A percentile compares a stretch with the other conserved stretches of the same genome.
Conservation (phyloP, 345 rosid species). For the Populus ilicifolia region DNA sequence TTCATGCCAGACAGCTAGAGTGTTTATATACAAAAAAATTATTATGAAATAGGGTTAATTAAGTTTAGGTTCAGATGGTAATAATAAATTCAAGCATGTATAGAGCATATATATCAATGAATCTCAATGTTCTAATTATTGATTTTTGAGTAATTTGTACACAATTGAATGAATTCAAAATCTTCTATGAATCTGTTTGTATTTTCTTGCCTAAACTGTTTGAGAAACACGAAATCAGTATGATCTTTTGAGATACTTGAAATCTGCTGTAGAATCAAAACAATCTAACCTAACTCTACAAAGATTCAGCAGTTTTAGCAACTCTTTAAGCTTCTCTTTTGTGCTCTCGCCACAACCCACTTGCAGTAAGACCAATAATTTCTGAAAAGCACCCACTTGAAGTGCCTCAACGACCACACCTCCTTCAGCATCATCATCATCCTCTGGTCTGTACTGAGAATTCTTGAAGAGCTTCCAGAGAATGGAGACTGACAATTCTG, state of each 20-base stretch:
- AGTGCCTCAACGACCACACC: slow-evolving; percentile 27
- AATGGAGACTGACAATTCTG: slow-evolving; percentile 27
- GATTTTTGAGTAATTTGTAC: not conserved
- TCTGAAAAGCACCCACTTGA: slow-evolving; percentile 30
- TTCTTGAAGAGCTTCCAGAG: slow-evolving; percentile 35
- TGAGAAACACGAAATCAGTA: not conserved
- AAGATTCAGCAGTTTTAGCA: slow-evolving; percentile 32
- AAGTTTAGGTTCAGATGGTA: not conserved
- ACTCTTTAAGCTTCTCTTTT: slow-evolving; percentile 27
- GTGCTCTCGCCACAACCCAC: slow-evolving; percentile 25
- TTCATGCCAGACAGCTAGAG: too few species aligned
- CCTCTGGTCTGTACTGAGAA: not conserved
- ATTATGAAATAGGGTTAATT: too few species aligned
- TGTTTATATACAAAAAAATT: too few species aligned
- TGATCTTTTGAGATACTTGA: slow-evolving; percentile 26
- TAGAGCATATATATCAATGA: not conserved
- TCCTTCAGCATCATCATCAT: not conserved
- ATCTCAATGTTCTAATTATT: not conserved
- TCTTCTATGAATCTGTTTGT: not conserved
- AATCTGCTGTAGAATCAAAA: slow-evolving; percentile 27
- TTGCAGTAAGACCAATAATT: slow-evolving; percentile 31
- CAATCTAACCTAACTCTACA: slow-evolving; percentile 23
- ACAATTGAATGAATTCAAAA: not conserved
- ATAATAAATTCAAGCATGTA: not conserved
- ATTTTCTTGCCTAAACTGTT: not conserved